These are phyloP conservation scores for Suillus lakei DNA, from an alignment of 768 basidiomycete genomes.

Conservation along the genomic window DNA sequence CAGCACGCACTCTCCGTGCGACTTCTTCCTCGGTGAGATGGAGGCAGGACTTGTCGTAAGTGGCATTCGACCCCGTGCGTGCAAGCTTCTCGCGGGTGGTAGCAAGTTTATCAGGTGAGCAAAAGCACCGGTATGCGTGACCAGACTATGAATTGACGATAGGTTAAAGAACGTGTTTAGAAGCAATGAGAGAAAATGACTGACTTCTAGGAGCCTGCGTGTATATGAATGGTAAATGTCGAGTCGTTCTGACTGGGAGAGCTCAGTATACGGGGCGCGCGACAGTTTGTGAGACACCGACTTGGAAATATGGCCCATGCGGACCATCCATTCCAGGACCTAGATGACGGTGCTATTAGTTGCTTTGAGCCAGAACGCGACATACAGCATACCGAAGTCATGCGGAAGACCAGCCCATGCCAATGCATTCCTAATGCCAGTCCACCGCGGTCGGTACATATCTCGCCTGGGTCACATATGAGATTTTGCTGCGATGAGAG, in stretches of 20 bases:
- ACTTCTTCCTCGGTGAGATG: slow-evolving; percentile 89
- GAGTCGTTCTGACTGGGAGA: slow-evolving; percentile 80
- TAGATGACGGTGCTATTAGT: slow-evolving; percentile 34
- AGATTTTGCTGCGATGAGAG: slow-evolving; percentile 1
- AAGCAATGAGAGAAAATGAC: slow-evolving; percentile 15
- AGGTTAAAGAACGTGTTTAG: background rate
- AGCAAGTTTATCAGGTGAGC: slow-evolving; percentile 71
- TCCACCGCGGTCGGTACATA: slow-evolving; percentile 86
- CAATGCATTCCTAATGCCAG: slow-evolving; percentile 71
- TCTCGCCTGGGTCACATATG: slow-evolving; percentile 57
- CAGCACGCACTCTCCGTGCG: slow-evolving; percentile 69
- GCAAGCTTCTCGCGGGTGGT: slow-evolving; percentile 73
- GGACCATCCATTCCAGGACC: slow-evolving; percentile 80
- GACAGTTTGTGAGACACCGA: slow-evolving; percentile 29
- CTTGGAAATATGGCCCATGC: slow-evolving; percentile 89
- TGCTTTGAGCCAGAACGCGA: background rate
- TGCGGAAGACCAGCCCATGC: slow-evolving; percentile 92
- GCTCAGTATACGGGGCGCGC: slow-evolving; percentile 6
- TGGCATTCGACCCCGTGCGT: slow-evolving; percentile 71
- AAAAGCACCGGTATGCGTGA: slow-evolving; percentile 95
- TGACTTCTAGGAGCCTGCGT: slow-evolving; percentile 75
- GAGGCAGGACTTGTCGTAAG: slow-evolving; percentile 89
- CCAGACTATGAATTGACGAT: slow-evolving; percentile 57
- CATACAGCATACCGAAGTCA: slow-evolving; percentile 70
- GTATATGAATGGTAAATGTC: slow-evolving; percentile 83